Evolutionary conservation across 768 basidiomycete genomes (phyloP).

Genomic region (Lactarius hatsudake): DNA sequence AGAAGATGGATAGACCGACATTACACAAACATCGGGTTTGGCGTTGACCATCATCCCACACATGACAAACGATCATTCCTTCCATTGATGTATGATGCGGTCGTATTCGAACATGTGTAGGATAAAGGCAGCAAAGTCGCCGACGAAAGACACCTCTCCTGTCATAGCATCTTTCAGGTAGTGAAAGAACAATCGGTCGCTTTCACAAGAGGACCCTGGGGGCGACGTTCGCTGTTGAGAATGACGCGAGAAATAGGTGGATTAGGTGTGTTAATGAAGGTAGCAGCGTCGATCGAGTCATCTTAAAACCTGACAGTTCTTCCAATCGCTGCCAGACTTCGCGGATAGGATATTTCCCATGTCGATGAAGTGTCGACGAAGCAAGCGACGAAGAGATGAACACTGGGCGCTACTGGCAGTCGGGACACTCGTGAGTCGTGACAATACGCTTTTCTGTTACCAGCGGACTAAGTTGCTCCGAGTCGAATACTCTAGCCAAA

Average conservation of each 20-base stretch:
- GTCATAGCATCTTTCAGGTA: background rate
- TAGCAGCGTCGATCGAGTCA: background rate
- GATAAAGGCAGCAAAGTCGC: background rate
- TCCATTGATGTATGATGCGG: too few relatives aligned
- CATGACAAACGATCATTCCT: too few relatives aligned
- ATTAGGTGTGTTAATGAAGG: background rate
- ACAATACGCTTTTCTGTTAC: too few relatives aligned
- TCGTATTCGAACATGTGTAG: too few relatives aligned
- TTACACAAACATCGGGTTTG: too few relatives aligned
- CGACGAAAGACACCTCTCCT: background rate
- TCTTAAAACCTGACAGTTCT: background rate
- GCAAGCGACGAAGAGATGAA: background rate
- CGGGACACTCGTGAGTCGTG: too few relatives aligned
- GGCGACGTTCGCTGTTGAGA: background rate
- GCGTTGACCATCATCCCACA: too few relatives aligned
- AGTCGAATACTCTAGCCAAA: background rate
- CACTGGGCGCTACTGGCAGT: too few relatives aligned
- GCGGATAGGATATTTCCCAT: background rate
- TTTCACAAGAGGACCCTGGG: background rate
- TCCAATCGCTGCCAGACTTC: background rate
- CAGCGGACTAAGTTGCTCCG: background rate
- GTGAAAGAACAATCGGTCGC: background rate
- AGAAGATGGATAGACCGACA: too few relatives aligned
- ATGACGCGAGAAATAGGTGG: background rate
- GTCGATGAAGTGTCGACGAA: background rate